phyloP scores from a whole-genome alignment of 2,329 filamentous ascomycete species.

The Coniochaeta sp. region DNA sequence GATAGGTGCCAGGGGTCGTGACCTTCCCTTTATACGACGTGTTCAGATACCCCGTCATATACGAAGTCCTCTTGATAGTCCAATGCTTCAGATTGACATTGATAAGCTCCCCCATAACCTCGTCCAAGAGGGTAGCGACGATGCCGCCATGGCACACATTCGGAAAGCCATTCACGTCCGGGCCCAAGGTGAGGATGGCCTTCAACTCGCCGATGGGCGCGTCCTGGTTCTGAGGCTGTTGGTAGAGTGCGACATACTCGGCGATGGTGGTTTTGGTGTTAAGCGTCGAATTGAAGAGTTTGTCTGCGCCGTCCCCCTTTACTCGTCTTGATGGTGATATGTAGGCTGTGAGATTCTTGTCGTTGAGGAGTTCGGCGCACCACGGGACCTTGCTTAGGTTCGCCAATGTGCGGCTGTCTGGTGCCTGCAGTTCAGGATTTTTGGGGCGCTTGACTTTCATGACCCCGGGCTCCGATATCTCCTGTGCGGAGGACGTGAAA shows the following conservation, averaged over 20 bases:
- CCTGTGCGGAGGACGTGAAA: not conserved
- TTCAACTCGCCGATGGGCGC: conserved; percentile 20
- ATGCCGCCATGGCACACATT: conserved; percentile 51
- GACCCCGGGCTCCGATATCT: not conserved
- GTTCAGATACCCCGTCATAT: conserved; percentile 48
- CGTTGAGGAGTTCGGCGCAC: not conserved
- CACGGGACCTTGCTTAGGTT: not conserved
- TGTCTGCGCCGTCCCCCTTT: conserved; percentile 37
- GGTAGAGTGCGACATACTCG: conserved; percentile 34
- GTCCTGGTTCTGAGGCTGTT: conserved; percentile 16
- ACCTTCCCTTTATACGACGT: conserved; percentile 47
- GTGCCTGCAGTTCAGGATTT: not conserved
- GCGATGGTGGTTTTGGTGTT: conserved; percentile 41
- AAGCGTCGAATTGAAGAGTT: conserved; percentile 45
- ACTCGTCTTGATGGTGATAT: not conserved
- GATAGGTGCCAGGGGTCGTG: conserved; percentile 36
- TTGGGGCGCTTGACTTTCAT: not conserved
- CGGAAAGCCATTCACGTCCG: conserved; percentile 45
- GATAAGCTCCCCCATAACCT: conserved; percentile 44
- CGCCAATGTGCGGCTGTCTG: not conserved
- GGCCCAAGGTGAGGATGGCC: conserved; percentile 33
- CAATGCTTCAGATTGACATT: conserved; percentile 26
- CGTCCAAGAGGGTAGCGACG: conserved; percentile 50
- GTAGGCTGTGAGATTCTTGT: not conserved
- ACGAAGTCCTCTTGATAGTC: conserved; percentile 13